A percentile compares a stretch with the other conserved stretches of the same genome.
Evolutionary conservation across 345 rosid species (phyloP).

Genomic region (Brassica nigra): DNA sequence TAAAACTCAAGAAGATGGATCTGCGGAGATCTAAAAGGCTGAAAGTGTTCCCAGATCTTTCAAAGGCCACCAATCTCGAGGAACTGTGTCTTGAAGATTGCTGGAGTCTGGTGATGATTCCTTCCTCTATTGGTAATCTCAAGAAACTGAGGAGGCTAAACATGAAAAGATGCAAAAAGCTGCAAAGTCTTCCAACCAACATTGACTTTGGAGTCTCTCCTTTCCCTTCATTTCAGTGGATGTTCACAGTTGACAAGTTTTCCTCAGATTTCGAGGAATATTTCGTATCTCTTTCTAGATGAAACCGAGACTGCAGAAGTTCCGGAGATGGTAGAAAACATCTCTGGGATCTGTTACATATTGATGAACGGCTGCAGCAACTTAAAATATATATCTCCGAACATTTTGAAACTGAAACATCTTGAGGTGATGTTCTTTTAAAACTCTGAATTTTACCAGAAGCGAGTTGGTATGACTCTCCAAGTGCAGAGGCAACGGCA

Average conservation of each 20-base stretch:
- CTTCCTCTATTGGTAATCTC: background rate
- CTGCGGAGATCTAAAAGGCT: background rate
- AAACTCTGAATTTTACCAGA: background rate
- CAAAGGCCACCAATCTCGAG: constrained; percentile 5
- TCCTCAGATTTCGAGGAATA: background rate
- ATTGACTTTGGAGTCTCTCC: background rate
- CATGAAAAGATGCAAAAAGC: background rate
- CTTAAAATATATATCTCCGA: background rate
- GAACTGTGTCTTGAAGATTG: constrained; percentile 7
- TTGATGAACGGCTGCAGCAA: background rate
- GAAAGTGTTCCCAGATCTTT: background rate
- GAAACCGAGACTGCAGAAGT: background rate
- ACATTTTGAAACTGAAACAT: background rate
- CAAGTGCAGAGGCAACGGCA: background rate
- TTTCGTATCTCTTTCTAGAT: background rate
- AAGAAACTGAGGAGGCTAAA: background rate
- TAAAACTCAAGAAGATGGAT: constrained; percentile 1
- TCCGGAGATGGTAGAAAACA: background rate
- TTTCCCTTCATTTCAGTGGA: background rate
- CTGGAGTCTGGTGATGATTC: background rate
- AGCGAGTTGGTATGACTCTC: background rate
- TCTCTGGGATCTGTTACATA: background rate
- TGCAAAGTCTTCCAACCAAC: background rate
- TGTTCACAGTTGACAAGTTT: background rate
- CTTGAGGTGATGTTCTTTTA: background rate